phyloP scores from a whole-genome alignment of 2,329 filamentous ascomycete species.

The Graphilbum sp. region DNA sequence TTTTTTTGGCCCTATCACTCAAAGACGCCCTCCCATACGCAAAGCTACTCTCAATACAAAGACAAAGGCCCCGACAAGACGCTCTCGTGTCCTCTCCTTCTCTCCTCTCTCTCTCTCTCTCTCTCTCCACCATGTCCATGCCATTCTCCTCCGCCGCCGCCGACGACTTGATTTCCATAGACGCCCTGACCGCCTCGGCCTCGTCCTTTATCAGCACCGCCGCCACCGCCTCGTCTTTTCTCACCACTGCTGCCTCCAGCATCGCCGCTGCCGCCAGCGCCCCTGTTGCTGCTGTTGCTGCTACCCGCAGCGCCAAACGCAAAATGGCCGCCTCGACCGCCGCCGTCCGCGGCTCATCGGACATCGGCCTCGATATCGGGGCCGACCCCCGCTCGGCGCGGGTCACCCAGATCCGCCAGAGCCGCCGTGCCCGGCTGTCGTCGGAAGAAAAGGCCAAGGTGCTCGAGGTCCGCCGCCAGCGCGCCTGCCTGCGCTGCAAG shows the following conservation, averaged over 20 bases:
- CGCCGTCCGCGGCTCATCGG: too few species aligned
- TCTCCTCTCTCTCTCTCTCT: background rate
- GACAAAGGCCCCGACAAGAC: too few species aligned
- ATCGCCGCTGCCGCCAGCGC: background rate
- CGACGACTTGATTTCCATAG: background rate
- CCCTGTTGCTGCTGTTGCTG: too few species aligned
- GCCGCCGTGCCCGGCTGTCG: conserved; percentile 11
- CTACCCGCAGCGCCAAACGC: too few species aligned
- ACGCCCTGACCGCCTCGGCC: background rate
- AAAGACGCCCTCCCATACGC: too few species aligned
- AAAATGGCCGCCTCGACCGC: too few species aligned
- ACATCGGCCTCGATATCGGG: too few species aligned
- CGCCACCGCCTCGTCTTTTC: background rate
- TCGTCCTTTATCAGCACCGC: background rate
- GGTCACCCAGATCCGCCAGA: conserved; percentile 1
- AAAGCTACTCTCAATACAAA: too few species aligned
- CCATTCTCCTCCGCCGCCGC: background rate
- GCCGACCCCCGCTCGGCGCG: background rate
- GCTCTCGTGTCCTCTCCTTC: background rate
- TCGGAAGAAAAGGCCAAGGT: conserved; percentile 12
- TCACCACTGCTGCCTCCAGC: background rate
- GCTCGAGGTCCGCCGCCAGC: conserved; percentile 12
- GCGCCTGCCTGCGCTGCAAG: conserved; percentile 14
- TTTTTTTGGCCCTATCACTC: too few species aligned
- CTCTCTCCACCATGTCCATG: background rate